Evolutionary conservation across 495 filamentous ascomycete species (phyloP).

Genomic region (Bathelium albidoporum): DNA sequence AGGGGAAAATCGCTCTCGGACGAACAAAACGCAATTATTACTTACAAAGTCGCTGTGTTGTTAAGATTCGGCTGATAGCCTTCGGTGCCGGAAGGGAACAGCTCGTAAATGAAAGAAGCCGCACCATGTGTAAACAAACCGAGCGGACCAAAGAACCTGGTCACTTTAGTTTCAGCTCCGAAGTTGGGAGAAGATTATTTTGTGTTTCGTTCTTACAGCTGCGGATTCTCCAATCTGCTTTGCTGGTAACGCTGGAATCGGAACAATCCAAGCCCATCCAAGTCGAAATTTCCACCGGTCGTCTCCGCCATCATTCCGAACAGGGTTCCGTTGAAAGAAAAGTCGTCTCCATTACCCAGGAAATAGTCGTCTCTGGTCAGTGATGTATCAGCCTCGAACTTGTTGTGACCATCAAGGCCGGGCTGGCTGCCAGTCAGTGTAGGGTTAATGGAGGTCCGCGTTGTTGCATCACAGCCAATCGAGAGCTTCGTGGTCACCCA

Average conservation of each 20-base stretch:
- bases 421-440: slow-evolving; percentile 29
- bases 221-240: slow-evolving; percentile 11
- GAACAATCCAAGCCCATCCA: slow-evolving; percentile 26
- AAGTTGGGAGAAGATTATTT: background rate
- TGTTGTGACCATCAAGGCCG: slow-evolving; percentile 36
- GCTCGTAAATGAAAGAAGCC: slow-evolving; percentile 13
- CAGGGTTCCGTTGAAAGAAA: slow-evolving; percentile 34
- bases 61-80: slow-evolving; percentile 6
- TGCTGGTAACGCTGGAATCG: slow-evolving; percentile 31
- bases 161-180: background rate
- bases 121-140: slow-evolving; percentile 9
- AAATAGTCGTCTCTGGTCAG: slow-evolving; percentile 37
- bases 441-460: slow-evolving; percentile 27
- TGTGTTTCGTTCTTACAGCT: background rate
- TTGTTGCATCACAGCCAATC: slow-evolving; percentile 37
- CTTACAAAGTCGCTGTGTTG: slow-evolving; percentile 9
- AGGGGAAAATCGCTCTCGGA: no score
- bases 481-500: slow-evolving; percentile 33
- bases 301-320: slow-evolving; percentile 27
- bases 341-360: slow-evolving; percentile 29
- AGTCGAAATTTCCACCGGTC: slow-evolving; percentile 17
- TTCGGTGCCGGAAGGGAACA: slow-evolving; percentile 10
- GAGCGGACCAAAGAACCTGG: slow-evolving; percentile 11
- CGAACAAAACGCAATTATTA: background rate
- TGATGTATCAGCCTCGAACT: slow-evolving; percentile 35